Percentiles rank a stretch among this genome's conserved stretches.
Evolutionary conservation across 495 filamentous ascomycete genomes (phyloP).

Genomic region (Aspergillus sparsus): DNA sequence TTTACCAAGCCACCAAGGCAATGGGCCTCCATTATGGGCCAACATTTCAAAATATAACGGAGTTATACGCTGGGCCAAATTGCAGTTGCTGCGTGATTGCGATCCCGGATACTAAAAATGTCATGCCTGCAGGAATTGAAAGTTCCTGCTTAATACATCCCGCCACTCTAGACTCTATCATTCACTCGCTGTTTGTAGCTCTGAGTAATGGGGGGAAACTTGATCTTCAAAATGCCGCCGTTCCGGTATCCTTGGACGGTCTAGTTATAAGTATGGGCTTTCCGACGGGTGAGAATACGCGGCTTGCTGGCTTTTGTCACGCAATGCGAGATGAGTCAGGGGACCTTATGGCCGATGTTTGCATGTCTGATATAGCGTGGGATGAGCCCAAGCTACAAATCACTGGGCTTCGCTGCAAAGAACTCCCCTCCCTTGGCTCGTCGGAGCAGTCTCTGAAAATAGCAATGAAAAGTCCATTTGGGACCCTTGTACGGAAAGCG

Average conservation of each 20-base stretch:
- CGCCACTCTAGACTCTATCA: background rate
- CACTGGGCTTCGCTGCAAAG: background rate
- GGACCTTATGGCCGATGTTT: background rate
- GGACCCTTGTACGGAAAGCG: background rate
- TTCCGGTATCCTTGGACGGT: background rate
- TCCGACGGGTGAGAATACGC: background rate
- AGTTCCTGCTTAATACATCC: background rate
- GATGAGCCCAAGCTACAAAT: background rate
- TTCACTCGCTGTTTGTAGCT: background rate
- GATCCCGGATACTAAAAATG: background rate
- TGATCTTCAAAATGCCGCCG: slow-evolving; percentile 3
- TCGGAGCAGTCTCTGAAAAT: background rate
- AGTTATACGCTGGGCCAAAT: background rate
- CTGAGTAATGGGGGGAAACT: slow-evolving; percentile 1
- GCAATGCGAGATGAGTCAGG: background rate
- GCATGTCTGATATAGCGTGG: background rate
- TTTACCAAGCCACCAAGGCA: background rate
- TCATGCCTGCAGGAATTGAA: background rate
- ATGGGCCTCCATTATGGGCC: background rate
- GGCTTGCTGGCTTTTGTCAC: background rate
- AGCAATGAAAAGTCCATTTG: background rate
- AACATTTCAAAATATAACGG: background rate
- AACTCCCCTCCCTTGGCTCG: background rate
- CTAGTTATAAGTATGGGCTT: background rate
- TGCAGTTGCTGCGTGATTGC: background rate